Evolutionary conservation across 192 early-diverging fungal species (phyloP).

Genomic region (Backusella liffmaniae): DNA sequence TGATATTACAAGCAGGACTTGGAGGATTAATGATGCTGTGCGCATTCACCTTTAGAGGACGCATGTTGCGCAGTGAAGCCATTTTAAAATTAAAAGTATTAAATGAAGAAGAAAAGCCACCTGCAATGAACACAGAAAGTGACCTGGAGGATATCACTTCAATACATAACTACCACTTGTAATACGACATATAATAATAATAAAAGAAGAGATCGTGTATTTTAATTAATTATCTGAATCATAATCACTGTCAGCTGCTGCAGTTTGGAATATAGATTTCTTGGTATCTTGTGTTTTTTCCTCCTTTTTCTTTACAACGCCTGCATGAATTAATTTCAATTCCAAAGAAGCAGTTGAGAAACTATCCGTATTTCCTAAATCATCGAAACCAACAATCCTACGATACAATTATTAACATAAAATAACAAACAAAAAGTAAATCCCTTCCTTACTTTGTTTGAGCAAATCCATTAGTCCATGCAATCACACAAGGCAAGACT

Average conservation of each 20-base stretch:
- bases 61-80: slow-evolving; percentile 27
- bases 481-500: slow-evolving; percentile 86
- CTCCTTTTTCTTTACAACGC: slow-evolving; percentile 19
- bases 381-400: slow-evolving; percentile 92
- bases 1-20: slow-evolving; percentile 32
- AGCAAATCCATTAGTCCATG: slow-evolving; percentile 69
- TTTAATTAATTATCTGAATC: slow-evolving; percentile 9
- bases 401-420: background rate
- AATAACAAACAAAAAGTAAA: background rate
- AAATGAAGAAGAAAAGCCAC: background rate
- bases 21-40: slow-evolving; percentile 25
- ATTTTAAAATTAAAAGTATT: slow-evolving; percentile 13
- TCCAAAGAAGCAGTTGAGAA: slow-evolving; percentile 82
- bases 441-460: slow-evolving; percentile 32
- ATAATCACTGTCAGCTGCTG: slow-evolving; percentile 8
- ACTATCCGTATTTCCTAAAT: slow-evolving; percentile 82
- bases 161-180: background rate
- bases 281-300: background rate
- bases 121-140: background rate
- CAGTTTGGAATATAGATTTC: slow-evolving; percentile 23
- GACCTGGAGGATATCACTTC: background rate
- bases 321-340: slow-evolving; percentile 41
- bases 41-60: slow-evolving; percentile 22
- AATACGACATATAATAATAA: background rate
- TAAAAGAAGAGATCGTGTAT: background rate